Percentiles rank a stretch among this genome's conserved stretches.
These are phyloP conservation scores for Yamadazyma tumulicola DNA, from an alignment of 805 yeast genomes.

Conservation along the genomic window DNA sequence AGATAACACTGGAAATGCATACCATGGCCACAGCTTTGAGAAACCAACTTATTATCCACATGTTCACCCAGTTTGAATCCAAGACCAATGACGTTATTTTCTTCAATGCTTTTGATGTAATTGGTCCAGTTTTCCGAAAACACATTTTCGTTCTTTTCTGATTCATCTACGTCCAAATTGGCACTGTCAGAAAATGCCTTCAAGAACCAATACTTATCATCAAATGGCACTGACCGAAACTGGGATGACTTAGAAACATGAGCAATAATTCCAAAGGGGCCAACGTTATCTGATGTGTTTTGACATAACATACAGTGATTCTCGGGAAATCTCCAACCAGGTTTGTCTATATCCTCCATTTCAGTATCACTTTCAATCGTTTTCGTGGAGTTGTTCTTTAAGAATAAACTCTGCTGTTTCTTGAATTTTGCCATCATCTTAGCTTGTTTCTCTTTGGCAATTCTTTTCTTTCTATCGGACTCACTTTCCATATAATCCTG, in stretches of 20 bases:
- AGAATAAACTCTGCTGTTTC: slow-evolving; percentile 74
- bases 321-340: slow-evolving; percentile 65
- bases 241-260: slow-evolving; percentile 57
- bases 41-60: slow-evolving; percentile 44
- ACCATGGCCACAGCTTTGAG: slow-evolving; percentile 89
- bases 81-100: slow-evolving; percentile 57
- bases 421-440: slow-evolving; percentile 76
- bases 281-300: slow-evolving; percentile 62
- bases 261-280: slow-evolving; percentile 73
- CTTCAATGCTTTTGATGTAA: slow-evolving; percentile 34
- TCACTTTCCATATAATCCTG: slow-evolving; percentile 29
- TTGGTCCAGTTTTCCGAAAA: slow-evolving; percentile 32
- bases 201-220: slow-evolving; percentile 59
- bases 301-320: slow-evolving; percentile 80
- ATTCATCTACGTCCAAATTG: slow-evolving; percentile 36
- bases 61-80: slow-evolving; percentile 52
- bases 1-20: slow-evolving; percentile 80
- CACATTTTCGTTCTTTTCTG: slow-evolving; percentile 12
- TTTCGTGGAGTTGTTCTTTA: slow-evolving; percentile 44
- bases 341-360: slow-evolving; percentile 33
- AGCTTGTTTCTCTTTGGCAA: slow-evolving; percentile 67
- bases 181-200: slow-evolving; percentile 54
- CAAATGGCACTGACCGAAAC: slow-evolving; percentile 61
- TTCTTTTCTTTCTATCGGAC: slow-evolving; percentile 56
- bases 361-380: slow-evolving; percentile 38